These are phyloP conservation scores for Tylopilus subfusipes DNA, from an alignment of 768 basidiomycete genomes.

Conservation along the genomic window DNA sequence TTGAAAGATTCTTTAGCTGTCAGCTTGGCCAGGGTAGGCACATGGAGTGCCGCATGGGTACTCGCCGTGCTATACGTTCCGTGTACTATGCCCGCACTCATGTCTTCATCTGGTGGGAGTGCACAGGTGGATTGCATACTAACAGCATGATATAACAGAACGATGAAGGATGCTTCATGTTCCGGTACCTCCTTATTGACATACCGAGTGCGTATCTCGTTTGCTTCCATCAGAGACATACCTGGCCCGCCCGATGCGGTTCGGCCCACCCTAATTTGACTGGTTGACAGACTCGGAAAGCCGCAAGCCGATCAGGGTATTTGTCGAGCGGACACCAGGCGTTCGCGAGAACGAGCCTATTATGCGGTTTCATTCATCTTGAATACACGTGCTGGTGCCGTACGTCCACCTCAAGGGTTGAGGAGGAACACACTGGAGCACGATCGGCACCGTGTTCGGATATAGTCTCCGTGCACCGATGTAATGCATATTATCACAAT, in stretches of 20 bases:
- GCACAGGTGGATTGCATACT: constrained; percentile 5
- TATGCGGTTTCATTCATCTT: constrained; percentile 57
- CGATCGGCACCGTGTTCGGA: constrained; percentile 13
- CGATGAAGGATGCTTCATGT: constrained; percentile 71
- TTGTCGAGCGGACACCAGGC: constrained; percentile 62
- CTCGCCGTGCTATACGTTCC: background rate
- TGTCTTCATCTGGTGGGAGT: constrained; percentile 1
- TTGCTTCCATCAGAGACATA: constrained; percentile 16
- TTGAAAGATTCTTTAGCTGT: constrained; percentile 11
- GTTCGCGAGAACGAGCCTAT: constrained; percentile 70
- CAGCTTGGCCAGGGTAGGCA: background rate
- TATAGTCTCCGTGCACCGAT: constrained; percentile 16
- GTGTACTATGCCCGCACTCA: background rate
- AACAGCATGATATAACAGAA: constrained; percentile 44
- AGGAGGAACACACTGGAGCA: constrained; percentile 9
- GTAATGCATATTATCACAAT: constrained; percentile 26
- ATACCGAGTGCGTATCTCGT: constrained; percentile 60
- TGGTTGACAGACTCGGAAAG: constrained; percentile 52
- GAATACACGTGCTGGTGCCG: constrained; percentile 12
- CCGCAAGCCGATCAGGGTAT: constrained; percentile 60
- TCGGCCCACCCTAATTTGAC: constrained; percentile 8
- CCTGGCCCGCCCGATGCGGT: background rate
- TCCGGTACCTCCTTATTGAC: constrained; percentile 74
- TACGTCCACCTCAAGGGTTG: constrained; percentile 8
- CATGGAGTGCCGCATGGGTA: background rate